Evolutionary conservation across 768 basidiomycete species (phyloP).

Genomic region (Lactarius hatsudake): DNA sequence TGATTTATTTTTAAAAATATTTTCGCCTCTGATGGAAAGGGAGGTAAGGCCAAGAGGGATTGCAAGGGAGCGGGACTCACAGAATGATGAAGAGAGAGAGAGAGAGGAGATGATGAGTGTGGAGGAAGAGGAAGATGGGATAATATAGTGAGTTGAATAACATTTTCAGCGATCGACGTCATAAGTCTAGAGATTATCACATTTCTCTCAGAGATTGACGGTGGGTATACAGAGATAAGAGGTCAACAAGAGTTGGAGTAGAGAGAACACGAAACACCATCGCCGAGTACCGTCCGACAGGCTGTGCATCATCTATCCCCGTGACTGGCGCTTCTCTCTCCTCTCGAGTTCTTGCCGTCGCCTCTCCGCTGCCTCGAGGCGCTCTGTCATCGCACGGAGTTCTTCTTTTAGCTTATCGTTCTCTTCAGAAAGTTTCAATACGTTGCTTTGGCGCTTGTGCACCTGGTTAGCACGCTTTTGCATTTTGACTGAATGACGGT

Average conservation of each 20-base stretch:
- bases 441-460: conserved; percentile 74
- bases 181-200: not conserved
- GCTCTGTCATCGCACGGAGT: conserved; percentile 69
- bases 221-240: not conserved
- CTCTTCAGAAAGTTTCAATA: conserved; percentile 73
- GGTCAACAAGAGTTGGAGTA: not conserved
- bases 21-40: too few species aligned
- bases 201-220: not conserved
- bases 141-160: not conserved
- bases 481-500: conserved; percentile 22
- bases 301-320: not conserved
- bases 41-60: not conserved
- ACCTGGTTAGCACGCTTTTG: conserved; percentile 34
- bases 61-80: conserved; percentile 27
- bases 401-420: conserved; percentile 76
- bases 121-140: conserved; percentile 9
- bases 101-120: not conserved
- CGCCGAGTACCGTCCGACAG: too few species aligned
- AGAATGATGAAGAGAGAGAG: not conserved
- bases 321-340: conserved; percentile 3
- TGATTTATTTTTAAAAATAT: conserved; percentile 10
- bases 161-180: not conserved
- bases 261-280: not conserved
- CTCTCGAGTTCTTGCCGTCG: conserved; percentile 46
- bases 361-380: conserved; percentile 72